phyloP scores from a whole-genome alignment of 164 flowering plant species.

The Warburgia ugandensis region DNA sequence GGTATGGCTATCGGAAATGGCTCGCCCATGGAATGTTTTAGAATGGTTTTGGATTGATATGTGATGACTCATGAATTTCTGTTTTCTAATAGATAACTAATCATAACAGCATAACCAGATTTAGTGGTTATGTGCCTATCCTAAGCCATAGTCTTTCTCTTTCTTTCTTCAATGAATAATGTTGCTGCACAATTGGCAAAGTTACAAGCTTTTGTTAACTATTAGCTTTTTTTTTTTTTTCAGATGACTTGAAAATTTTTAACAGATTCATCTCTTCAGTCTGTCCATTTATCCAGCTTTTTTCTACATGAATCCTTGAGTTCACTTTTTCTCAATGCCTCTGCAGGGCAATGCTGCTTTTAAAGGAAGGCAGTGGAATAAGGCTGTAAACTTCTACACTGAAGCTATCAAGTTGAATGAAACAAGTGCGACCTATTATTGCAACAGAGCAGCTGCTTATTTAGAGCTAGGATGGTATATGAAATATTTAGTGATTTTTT shows the following conservation, averaged over 20 bases:
- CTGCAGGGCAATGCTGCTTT: conserved; percentile 93
- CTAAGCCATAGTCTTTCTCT: no score
- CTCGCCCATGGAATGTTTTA: no score
- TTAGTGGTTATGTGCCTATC: no score
- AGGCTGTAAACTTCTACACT: conserved; percentile 73
- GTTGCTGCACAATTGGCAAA: background rate
- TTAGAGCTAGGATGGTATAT: conserved; percentile 82
- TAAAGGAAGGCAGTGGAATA: conserved; percentile 86
- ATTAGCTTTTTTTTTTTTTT: no score
- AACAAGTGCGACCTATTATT: conserved; percentile 61
- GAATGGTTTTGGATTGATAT: no score
- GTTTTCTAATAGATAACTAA: no score
- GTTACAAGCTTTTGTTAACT: background rate
- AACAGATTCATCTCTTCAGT: no score
- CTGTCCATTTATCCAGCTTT: background rate
- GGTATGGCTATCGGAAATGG: no score
- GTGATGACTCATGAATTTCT: no score
- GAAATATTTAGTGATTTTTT: background rate
- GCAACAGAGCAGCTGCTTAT: conserved; percentile 92
- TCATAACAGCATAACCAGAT: no score
- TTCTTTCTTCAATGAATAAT: no score
- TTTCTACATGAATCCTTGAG: background rate
- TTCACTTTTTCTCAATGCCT: background rate
- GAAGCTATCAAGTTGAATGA: conserved; percentile 86
- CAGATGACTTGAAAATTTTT: no score